Percentiles rank a stretch among this genome's conserved stretches.
These are phyloP conservation scores for Arthroderma sp. DNA, from an alignment of 2,329 filamentous ascomycete species.

Conservation along the genomic window DNA sequence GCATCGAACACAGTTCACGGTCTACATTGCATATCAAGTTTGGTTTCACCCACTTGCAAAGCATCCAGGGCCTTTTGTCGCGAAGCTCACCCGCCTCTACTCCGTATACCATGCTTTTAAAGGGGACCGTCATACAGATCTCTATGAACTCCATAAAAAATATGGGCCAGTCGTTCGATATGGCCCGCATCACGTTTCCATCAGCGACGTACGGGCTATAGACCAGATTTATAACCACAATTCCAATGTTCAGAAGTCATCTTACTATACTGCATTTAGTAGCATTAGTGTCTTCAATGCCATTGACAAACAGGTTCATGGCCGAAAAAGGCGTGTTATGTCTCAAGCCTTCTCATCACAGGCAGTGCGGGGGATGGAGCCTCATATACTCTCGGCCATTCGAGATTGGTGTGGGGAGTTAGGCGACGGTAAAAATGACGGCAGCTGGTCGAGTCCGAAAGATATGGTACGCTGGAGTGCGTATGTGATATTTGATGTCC, in stretches of 20 bases:
- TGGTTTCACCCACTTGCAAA: constrained; percentile 8
- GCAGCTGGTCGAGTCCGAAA: constrained; percentile 11
- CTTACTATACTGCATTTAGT: constrained; percentile 10
- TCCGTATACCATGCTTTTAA: constrained; percentile 4
- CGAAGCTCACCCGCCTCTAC: constrained; percentile 8
- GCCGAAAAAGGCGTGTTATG: constrained; percentile 14
- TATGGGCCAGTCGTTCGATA: constrained; percentile 53
- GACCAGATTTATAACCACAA: constrained; percentile 38
- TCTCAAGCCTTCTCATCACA: constrained; percentile 17
- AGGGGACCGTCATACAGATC: constrained; percentile 10
- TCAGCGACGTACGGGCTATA: constrained; percentile 59
- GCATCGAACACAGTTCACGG: no score
- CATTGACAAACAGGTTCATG: constrained; percentile 11
- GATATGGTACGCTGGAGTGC: constrained; percentile 17
- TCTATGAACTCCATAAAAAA: constrained; percentile 8
- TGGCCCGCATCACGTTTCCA: constrained; percentile 62
- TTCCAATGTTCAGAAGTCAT: constrained; percentile 16
- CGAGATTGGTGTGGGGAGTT: constrained; percentile 7
- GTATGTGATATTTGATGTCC: constrained; percentile 21
- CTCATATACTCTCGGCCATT: constrained; percentile 7
- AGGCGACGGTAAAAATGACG: constrained; percentile 4
- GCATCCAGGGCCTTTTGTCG: constrained; percentile 7
- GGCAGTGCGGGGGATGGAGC: constrained; percentile 11
- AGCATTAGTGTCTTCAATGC: constrained; percentile 10
- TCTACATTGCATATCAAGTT: constrained; percentile 6